Conservation (phyloP, 495 filamentous ascomycete genomes). For the Hyaloscypha bicolor region DNA sequence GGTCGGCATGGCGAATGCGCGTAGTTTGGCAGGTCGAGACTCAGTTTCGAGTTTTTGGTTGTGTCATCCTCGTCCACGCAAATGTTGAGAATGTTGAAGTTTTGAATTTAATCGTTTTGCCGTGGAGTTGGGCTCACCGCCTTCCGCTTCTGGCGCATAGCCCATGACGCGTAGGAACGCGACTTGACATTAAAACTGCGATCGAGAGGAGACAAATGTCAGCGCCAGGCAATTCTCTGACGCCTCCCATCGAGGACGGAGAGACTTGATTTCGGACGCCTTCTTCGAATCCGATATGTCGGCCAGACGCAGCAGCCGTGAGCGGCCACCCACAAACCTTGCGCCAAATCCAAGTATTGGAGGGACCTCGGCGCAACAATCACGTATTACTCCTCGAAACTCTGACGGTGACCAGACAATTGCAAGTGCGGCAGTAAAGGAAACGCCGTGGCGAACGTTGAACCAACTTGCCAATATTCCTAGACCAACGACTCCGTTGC, state of each 20-base stretch:
- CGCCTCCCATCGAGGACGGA: background rate
- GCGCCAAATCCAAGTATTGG: slow-evolving; percentile 5
- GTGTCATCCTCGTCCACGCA: background rate
- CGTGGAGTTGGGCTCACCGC: background rate
- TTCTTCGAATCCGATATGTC: background rate
- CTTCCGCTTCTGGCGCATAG: background rate
- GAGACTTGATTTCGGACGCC: background rate
- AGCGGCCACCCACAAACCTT: slow-evolving; percentile 1
- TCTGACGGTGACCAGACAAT: slow-evolving; percentile 32
- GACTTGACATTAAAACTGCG: background rate
- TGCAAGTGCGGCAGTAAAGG: slow-evolving; percentile 21
- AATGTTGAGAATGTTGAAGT: background rate
- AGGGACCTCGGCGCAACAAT: slow-evolving; percentile 11
- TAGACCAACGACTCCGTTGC: slow-evolving; percentile 41
- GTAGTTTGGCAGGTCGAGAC: background rate
- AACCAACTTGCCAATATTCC: slow-evolving; percentile 41
- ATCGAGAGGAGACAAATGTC: background rate
- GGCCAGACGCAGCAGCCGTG: background rate
- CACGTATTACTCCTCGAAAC: slow-evolving; percentile 38
- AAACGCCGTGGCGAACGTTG: slow-evolving; percentile 39
- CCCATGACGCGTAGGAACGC: background rate
- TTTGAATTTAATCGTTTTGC: background rate
- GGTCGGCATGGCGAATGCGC: slow-evolving; percentile 20
- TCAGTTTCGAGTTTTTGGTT: background rate
- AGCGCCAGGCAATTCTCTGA: background rate